Evolutionary conservation across 225 moss, liverwort and hornwort species (phyloP).

Genomic region (Sphagnum tenellum): DNA sequence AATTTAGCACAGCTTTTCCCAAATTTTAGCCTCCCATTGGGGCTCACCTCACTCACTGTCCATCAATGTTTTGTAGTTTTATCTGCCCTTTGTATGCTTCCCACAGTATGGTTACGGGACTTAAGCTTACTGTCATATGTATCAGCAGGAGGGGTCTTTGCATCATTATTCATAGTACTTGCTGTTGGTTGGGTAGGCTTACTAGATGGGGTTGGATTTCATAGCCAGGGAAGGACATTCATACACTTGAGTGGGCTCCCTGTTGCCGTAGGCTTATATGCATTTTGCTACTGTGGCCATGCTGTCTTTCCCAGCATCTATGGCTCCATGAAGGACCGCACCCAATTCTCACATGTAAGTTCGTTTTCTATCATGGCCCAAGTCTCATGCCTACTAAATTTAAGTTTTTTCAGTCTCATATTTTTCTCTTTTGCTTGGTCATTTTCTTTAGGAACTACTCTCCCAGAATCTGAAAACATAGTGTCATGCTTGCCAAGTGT

Average conservation of each 20-base stretch:
- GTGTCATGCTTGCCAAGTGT: no score
- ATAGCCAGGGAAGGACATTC: constrained; percentile 38
- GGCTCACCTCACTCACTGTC: constrained; percentile 16
- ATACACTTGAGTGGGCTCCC: constrained; percentile 59
- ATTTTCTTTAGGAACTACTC: no score
- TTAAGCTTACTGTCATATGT: constrained; percentile 68
- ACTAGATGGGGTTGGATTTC: constrained; percentile 83
- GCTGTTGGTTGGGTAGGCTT: constrained; percentile 72
- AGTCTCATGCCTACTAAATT: no score
- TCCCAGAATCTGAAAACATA: no score
- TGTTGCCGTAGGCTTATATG: constrained; percentile 69
- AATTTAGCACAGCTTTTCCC: constrained; percentile 83
- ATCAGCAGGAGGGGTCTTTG: constrained; percentile 77
- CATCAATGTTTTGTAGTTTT: constrained; percentile 53
- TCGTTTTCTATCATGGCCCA: no score
- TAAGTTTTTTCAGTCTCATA: no score
- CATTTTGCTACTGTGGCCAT: constrained; percentile 93
- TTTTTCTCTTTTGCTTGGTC: no score
- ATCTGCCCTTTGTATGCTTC: constrained; percentile 60
- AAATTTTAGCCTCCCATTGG: constrained; percentile 21
- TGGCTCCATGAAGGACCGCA: constrained; percentile 58
- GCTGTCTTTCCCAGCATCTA: constrained; percentile 93
- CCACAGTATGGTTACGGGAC: constrained; percentile 79
- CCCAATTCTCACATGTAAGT: constrained; percentile 65
- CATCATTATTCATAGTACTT: constrained; percentile 51